Conservation (phyloP, 352 stramenopile species). For the Phytophthora tentaculata region DNA sequence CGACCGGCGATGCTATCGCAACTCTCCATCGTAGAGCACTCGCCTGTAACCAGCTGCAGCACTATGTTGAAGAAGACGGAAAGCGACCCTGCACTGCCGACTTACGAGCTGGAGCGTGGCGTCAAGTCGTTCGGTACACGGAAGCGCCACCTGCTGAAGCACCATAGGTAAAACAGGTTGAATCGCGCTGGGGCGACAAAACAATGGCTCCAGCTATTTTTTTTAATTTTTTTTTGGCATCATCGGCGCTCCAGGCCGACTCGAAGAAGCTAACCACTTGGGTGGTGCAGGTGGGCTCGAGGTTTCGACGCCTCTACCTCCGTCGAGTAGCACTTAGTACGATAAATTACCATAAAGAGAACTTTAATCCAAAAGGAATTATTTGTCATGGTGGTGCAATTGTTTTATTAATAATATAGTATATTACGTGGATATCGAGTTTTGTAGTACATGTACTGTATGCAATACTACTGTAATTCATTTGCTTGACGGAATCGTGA, state of each 20-base stretch:
- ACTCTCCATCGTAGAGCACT: slow-evolving; percentile 33
- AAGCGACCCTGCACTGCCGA: slow-evolving; percentile 21
- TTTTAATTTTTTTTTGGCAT: slow-evolving; percentile 38
- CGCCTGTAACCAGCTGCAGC: slow-evolving; percentile 11
- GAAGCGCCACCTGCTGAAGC: slow-evolving; percentile 53
- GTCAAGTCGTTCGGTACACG: slow-evolving; percentile 72
- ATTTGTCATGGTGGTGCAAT: no score
- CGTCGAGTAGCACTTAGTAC: slow-evolving; percentile 23
- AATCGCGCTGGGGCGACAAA: slow-evolving; percentile 17
- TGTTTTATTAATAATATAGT: no score
- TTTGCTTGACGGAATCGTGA: no score
- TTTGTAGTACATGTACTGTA: no score
- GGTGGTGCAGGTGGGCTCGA: slow-evolving; percentile 12
- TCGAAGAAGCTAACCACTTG: slow-evolving; percentile 4
- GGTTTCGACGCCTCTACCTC: not conserved
- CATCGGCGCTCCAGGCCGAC: slow-evolving; percentile 2
- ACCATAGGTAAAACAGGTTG: slow-evolving; percentile 36
- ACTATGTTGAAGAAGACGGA: slow-evolving; percentile 26
- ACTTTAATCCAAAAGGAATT: no score
- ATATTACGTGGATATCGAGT: no score
- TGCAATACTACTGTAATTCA: no score
- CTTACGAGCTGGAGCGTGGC: slow-evolving; percentile 35
- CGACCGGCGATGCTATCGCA: slow-evolving; percentile 19
- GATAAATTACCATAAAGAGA: slow-evolving; percentile 27
- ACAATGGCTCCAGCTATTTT: slow-evolving; percentile 28